Evolutionary conservation across 2,329 filamentous ascomycete genomes (phyloP).

Genomic region (Hymenoscyphus scutula): DNA sequence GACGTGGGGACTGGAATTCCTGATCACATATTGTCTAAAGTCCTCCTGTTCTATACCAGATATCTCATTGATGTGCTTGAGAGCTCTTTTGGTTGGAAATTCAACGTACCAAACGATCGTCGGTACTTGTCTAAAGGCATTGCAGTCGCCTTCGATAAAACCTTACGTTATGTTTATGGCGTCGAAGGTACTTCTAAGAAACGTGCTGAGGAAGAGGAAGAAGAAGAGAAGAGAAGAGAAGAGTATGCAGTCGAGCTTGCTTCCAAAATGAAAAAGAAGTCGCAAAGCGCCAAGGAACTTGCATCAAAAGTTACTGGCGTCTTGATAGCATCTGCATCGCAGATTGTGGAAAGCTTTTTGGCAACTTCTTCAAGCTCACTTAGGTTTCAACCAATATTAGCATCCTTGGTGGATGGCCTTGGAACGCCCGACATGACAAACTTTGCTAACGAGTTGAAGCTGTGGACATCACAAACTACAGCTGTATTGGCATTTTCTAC

Average conservation of each 20-base stretch:
- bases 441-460: conserved; percentile 52
- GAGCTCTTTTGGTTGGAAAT: conserved; percentile 83
- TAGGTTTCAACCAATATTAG: conserved; percentile 73
- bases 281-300: conserved; percentile 2
- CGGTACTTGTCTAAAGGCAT: conserved; percentile 67
- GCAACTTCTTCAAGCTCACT: conserved; percentile 67
- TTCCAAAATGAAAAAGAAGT: background rate
- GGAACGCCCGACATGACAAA: conserved; percentile 60
- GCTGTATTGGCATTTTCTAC: conserved; percentile 65
- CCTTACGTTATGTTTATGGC: conserved; percentile 71
- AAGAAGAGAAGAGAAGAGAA: too few species aligned
- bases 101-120: conserved; percentile 65
- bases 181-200: conserved; percentile 56
- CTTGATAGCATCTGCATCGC: conserved; percentile 70
- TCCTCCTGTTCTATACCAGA: conserved; percentile 70
- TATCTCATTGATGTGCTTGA: conserved; percentile 81
- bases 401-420: conserved; percentile 63
- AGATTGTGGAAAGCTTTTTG: conserved; percentile 75
- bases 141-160: conserved; percentile 65
- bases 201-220: background rate
- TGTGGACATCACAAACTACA: conserved; percentile 61
- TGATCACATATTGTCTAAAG: conserved; percentile 71
- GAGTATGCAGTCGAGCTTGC: background rate
- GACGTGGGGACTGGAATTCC: conserved; percentile 70
- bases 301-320: conserved; percentile 27